These are phyloP conservation scores for Bipolaris victoriae DNA, from an alignment of 2,329 filamentous ascomycete genomes.

Conservation along the genomic window DNA sequence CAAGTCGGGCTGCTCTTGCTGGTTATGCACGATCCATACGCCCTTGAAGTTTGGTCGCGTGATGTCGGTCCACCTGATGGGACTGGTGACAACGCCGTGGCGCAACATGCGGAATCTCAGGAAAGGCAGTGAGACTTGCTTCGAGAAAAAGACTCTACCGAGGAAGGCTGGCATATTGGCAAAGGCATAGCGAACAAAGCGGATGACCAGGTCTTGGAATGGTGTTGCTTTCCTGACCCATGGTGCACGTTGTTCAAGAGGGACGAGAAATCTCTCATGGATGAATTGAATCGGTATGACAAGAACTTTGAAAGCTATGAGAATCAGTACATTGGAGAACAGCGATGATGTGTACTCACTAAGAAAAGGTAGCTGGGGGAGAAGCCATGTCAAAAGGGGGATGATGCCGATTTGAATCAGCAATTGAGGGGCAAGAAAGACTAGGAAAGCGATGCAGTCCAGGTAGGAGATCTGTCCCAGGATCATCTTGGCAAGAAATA, in stretches of 20 bases:
- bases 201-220: slow-evolving; percentile 79
- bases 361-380: slow-evolving; percentile 72
- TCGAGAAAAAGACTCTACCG: slow-evolving; percentile 78
- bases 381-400: slow-evolving; percentile 62
- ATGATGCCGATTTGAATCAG: slow-evolving; percentile 70
- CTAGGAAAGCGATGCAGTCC: slow-evolving; percentile 75
- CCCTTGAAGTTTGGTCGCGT: slow-evolving; percentile 64
- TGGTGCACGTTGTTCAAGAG: slow-evolving; percentile 56
- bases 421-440: slow-evolving; percentile 74
- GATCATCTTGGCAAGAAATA: slow-evolving; percentile 63
- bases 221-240: slow-evolving; percentile 73
- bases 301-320: slow-evolving; percentile 56
- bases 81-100: slow-evolving; percentile 68
- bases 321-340: slow-evolving; percentile 31
- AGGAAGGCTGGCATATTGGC: slow-evolving; percentile 71
- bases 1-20: slow-evolving; percentile 69
- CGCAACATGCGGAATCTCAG: slow-evolving; percentile 75
- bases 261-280: slow-evolving; percentile 62
- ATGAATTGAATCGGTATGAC: slow-evolving; percentile 65
- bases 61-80: slow-evolving; percentile 69
- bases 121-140: slow-evolving; percentile 74
- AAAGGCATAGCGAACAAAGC: slow-evolving; percentile 80
- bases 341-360: slow-evolving; percentile 54
- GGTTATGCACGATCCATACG: slow-evolving; percentile 71
- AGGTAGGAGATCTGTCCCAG: slow-evolving; percentile 75